A percentile compares a stretch with the other conserved stretches of the same genome.
phyloP scores from a whole-genome alignment of 371 early-diverging fungal genomes.

The Basidiobolus heterosporus region DNA sequence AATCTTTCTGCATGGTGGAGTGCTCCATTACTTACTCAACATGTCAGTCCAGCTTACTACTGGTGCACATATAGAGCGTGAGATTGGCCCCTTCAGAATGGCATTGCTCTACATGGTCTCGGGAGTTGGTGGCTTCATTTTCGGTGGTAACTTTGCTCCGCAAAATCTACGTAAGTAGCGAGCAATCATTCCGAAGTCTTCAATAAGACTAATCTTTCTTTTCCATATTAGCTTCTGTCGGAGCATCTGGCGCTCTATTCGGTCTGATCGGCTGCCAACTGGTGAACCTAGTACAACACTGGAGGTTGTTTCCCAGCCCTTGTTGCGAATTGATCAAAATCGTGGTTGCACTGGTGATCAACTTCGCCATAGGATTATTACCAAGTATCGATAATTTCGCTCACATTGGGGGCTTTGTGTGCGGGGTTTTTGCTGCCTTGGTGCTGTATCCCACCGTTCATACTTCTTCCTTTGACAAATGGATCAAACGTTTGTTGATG shows the following conservation, averaged over 20 bases:
- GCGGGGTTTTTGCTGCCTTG: constrained; percentile 29
- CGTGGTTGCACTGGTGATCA: constrained; percentile 34
- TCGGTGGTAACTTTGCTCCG: constrained; percentile 50
- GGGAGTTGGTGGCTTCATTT: constrained; percentile 67
- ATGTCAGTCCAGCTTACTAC: constrained; percentile 48
- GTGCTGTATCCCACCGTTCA: constrained; percentile 24
- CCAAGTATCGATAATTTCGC: constrained; percentile 67
- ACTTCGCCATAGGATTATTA: constrained; percentile 47
- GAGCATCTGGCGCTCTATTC: constrained; percentile 70
- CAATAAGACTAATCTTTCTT: too few species aligned
- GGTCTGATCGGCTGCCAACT: constrained; percentile 64
- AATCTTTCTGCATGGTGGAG: constrained; percentile 75
- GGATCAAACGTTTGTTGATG: constrained; percentile 16
- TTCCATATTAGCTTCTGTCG: constrained; percentile 36
- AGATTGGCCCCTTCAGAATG: constrained; percentile 58
- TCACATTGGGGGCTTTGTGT: constrained; percentile 50
- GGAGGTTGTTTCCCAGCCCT: constrained; percentile 48
- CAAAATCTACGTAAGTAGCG: too few species aligned
- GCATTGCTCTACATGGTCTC: constrained; percentile 51
- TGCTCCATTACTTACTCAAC: constrained; percentile 64
- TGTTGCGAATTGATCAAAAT: constrained; percentile 49
- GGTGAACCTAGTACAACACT: constrained; percentile 64
- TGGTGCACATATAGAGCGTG: constrained; percentile 55
- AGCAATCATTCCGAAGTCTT: too few species aligned
- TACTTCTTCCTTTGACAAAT: constrained; percentile 18